Base-by-base conservation (phyloP, 345 rosid genomes). In the Linum trigynum region DNA sequence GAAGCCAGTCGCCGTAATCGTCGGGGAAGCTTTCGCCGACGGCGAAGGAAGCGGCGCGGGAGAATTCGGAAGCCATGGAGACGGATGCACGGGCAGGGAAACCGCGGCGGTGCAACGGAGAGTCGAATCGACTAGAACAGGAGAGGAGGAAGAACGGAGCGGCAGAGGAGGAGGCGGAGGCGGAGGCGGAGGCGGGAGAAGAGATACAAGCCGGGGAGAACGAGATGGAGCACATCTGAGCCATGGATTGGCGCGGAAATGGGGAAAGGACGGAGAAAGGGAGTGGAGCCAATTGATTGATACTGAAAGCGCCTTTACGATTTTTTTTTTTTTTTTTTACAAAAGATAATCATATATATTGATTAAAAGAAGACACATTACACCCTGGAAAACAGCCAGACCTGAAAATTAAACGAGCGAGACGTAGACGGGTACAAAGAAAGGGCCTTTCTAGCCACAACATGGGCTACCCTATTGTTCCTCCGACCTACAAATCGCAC, bases 21-120 rank as follows among this genome's bases (percentile, higher is more conserved):
- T 36, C 5, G 2, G 94, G 86, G 55, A 90, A 73, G 77, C 85
- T 87, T 38, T 86, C 81, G 1, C 95, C 92, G 65, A 84, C 86
- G 64, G 71, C 68, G 40, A 69, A 63, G 50, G 73, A 39, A 23
- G 32, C 32, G 12, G 79, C 57, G 50, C 4, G 23, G 38, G 68
- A 38, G 15, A 68, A 39, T 40, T 63, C 11, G 41, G 72, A 51
- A 15, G 80, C 69, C 63, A 78, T 68, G 58, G 65, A 72, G 23
- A 40, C 64, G 73, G 67, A 48, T 6, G 53, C 11, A 9, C 11
- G 53, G 53, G 53, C 53, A 15, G 53, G 53, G 2, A 15, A 48
- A 48, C 53, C 11, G 53, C 53, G 14, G 14, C 53, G 53, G 53
- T 2, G 11, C 53, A 48, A 2, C 53, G 14, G 9, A 3, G 53